Conservation (phyloP, 2,329 filamentous ascomycete species). For the Colletotrichum sp. region DNA sequence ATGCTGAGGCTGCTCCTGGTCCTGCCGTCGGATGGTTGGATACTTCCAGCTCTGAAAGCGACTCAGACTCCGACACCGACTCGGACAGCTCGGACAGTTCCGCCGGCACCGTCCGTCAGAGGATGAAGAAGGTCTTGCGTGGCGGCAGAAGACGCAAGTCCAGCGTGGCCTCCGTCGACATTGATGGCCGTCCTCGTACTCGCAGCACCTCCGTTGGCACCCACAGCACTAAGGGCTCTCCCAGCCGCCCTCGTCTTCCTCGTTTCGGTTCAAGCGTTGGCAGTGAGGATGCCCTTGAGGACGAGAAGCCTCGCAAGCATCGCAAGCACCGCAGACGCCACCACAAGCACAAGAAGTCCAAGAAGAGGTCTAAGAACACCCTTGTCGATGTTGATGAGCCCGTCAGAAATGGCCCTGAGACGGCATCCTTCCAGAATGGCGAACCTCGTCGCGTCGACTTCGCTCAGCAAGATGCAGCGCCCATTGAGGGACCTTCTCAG, state of each 20-base stretch:
- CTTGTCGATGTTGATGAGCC: constrained; percentile 29
- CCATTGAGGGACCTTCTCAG: constrained; percentile 32
- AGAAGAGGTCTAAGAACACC: constrained; percentile 48
- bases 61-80: constrained; percentile 69
- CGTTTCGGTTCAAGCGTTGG: constrained; percentile 40
- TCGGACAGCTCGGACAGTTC: constrained; percentile 67
- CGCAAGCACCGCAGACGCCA: constrained; percentile 42
- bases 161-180: constrained; percentile 73
- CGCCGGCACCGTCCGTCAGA: constrained; percentile 71
- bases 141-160: constrained; percentile 77
- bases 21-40: constrained; percentile 84
- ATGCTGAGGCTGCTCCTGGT: constrained; percentile 88
- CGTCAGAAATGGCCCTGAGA: constrained; percentile 34
- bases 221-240: constrained; percentile 40
- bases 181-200: constrained; percentile 34
- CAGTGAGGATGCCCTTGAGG: constrained; percentile 51
- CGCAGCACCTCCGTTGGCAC: constrained; percentile 49
- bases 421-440: constrained; percentile 30
- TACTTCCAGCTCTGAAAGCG: constrained; percentile 64
- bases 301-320: constrained; percentile 42
- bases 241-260: constrained; percentile 39
- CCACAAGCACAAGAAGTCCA: constrained; percentile 46
- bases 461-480: constrained; percentile 40
- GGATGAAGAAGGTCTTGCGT: constrained; percentile 77
- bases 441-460: constrained; percentile 66